Base-by-base conservation (phyloP, 192 early-diverging fungal species). In the Gaertneriomyces sp. region DNA sequence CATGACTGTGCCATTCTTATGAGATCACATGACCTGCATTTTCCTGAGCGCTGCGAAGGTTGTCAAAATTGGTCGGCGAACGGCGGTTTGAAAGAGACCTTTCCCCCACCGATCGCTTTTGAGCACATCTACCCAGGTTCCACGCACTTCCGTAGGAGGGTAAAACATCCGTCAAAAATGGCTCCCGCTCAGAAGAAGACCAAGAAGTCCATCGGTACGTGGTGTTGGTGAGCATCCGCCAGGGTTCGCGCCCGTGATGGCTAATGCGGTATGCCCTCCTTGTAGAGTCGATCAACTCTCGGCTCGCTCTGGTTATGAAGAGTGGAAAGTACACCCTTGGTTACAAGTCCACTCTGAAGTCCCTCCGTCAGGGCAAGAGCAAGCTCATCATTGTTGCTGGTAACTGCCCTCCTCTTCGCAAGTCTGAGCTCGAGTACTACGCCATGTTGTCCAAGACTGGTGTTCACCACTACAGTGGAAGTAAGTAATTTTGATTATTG, bases 351-450 rank as follows among this genome's bases (percentile, higher is more conserved):
- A 97, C 95, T 74, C 86, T 99, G 74, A 98, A 99, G 89, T 88
- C 89, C 71, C 85, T 99, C 68, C 92, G 97, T 71, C 85, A 89
- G 68, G 95, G 95, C 79, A 98, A 97, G 88, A 78, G 93, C 86
- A 99, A 99, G 92, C 89, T 99, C 71, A 86, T 99, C 75, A 91
- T 99, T 84, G 90, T 99, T 79, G 90, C 97, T 73, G 95, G 91
- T 75, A 99, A 99, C 94, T 94, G 92, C 84, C 95, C 95, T 68
- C 93, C 95, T 78, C 90, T 99, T 79, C 89, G 97, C 83, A 99
- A 98, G 90, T 93, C 91, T 61, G 97, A 99, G 89, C 90, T 99
- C 74, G 95, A 99, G 87, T 99, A 99, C 93, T 99, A 99, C 88
- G 97, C 97, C 79, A 99, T 99, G 97, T 88, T 99, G 68, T 93